Evolutionary conservation across 129 eudicot species (phyloP).

Genomic region (Pseudognaphalium luteoalbum): DNA sequence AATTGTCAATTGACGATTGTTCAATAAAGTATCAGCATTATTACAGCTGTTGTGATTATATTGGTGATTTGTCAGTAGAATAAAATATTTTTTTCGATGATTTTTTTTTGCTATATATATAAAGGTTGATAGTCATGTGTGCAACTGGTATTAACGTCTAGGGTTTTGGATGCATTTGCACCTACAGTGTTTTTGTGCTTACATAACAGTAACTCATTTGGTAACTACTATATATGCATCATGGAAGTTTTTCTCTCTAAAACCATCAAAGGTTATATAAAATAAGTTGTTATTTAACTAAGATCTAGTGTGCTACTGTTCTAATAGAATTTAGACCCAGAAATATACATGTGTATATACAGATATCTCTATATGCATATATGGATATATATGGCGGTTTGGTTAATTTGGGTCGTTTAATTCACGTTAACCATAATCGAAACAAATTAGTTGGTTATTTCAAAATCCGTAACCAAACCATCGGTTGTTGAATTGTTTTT

Average conservation of each 20-base stretch:
- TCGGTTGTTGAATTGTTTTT: no score
- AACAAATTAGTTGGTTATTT: no score
- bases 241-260: background rate
- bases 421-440: no score
- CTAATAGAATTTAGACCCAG: no score
- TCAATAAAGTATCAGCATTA: background rate
- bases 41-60: background rate
- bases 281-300: no score
- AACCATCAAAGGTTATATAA: no score
- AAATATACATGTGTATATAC: no score
- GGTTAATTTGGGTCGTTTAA: no score
- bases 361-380: no score
- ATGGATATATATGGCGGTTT: no score
- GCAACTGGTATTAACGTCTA: background rate
- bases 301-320: no score
- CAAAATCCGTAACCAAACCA: no score
- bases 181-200: background rate
- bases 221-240: background rate
- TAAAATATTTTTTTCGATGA: background rate
- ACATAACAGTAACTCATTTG: background rate
- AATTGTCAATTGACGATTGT: background rate
- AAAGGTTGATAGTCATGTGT: background rate
- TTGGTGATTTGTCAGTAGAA: background rate
- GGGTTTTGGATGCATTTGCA: background rate
- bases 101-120: background rate